Conservation (phyloP, 1,139 yeast species). For the Zygosaccharomyces sapae region DNA sequence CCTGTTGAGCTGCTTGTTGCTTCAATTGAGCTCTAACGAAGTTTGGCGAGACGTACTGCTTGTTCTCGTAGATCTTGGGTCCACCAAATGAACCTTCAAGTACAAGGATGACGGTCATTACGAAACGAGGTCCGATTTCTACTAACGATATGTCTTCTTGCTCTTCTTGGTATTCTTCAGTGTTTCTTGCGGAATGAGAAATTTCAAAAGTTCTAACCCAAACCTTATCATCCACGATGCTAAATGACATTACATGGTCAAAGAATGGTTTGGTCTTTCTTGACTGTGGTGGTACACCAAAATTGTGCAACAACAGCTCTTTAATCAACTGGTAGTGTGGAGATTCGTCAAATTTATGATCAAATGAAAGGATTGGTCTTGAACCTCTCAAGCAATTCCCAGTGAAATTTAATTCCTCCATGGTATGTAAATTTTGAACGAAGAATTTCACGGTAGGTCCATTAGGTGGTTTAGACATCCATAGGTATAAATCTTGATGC, state of each 20-base stretch:
- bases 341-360: conserved; percentile 61
- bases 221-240: conserved; percentile 86
- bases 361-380: conserved; percentile 91
- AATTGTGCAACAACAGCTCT: conserved; percentile 78
- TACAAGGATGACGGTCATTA: conserved; percentile 84
- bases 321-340: conserved; percentile 72
- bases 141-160: conserved; percentile 65
- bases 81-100: conserved; percentile 98
- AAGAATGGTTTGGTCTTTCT: conserved; percentile 90
- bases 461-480: conserved; percentile 95
- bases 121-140: conserved; percentile 97
- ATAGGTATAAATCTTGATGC: conserved; percentile 89
- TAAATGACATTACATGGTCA: conserved; percentile 91
- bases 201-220: conserved; percentile 97
- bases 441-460: conserved; percentile 96
- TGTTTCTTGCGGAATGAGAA: conserved; percentile 57
- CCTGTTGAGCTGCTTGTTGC: conserved; percentile 76
- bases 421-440: conserved; percentile 90
- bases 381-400: conserved; percentile 96
- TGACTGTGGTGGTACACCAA: conserved; percentile 97
- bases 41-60: conserved; percentile 94
- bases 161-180: conserved; percentile 45
- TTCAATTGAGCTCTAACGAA: conserved; percentile 85
- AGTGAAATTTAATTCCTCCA: conserved; percentile 92
- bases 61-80: conserved; percentile 94